A percentile compares a stretch with the other conserved stretches of the same genome.
These are phyloP conservation scores for Spathaspora girioi DNA, from an alignment of 805 yeast genomes.

Conservation along the genomic window DNA sequence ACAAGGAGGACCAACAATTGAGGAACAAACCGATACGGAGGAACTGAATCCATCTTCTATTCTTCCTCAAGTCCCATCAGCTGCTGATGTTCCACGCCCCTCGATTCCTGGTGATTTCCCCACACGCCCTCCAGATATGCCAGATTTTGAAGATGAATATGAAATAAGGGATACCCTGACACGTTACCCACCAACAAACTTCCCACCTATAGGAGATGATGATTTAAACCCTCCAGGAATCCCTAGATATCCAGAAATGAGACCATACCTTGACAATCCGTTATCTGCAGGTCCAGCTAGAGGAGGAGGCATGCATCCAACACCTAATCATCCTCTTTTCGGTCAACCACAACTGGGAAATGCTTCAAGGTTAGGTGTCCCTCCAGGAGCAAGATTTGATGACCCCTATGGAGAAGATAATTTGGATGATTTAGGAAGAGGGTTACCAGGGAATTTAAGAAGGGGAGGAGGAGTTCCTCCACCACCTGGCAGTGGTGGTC, in stretches of 20 bases:
- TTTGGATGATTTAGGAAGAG: conserved; percentile 41
- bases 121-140: conserved; percentile 37
- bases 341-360: conserved; percentile 15
- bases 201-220: conserved; percentile 43
- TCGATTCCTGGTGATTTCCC: neutral
- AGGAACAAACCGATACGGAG: conserved; percentile 7
- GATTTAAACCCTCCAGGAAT: conserved; percentile 50
- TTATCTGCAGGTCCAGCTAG: conserved; percentile 14
- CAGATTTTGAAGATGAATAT: conserved; percentile 53
- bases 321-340: conserved; percentile 50
- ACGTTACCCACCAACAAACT: neutral
- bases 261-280: conserved; percentile 42
- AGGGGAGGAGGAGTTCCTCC: conserved; percentile 9
- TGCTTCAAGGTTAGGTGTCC: conserved; percentile 30
- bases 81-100: neutral
- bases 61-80: conserved; percentile 3
- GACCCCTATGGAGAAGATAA: conserved; percentile 48
- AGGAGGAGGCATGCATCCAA: conserved; percentile 47
- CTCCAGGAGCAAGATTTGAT: conserved; percentile 50
- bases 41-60: conserved; percentile 2
- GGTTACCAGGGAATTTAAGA: conserved; percentile 41
- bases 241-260: conserved; percentile 37
- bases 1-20: conserved; percentile 3
- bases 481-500: conserved; percentile 8
- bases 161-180: conserved; percentile 21